Conservation (phyloP, 2,329 filamentous ascomycete genomes). For the Colletotrichum kahawae region DNA sequence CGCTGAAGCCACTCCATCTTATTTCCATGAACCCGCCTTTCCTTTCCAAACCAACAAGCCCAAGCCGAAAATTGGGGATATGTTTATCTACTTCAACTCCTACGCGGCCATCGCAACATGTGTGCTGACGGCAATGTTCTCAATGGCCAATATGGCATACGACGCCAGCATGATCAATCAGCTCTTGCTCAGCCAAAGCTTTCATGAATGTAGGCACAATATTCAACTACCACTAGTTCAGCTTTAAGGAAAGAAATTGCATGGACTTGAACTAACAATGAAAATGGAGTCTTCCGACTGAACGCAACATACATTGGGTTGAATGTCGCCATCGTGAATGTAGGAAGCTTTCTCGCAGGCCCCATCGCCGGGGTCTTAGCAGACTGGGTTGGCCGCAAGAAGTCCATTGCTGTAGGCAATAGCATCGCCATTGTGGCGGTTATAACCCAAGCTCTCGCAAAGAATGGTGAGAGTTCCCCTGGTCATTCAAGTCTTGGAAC, state of each 20-base stretch:
- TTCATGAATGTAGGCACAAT: neutral
- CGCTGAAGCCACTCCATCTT: neutral
- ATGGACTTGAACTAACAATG: neutral
- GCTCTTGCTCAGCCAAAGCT: neutral
- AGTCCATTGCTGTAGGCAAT: neutral
- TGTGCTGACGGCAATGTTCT: neutral
- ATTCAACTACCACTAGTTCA: neutral
- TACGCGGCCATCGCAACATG: neutral
- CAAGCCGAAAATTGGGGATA: neutral
- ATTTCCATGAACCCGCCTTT: neutral
- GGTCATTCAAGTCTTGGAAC: neutral
- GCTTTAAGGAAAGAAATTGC: neutral
- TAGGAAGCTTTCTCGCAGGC: neutral
- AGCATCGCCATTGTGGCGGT: neutral
- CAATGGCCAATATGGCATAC: neutral
- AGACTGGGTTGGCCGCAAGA: neutral
- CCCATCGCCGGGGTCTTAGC: neutral
- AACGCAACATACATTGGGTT: neutral
- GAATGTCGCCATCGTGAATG: neutral
- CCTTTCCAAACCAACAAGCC: neutral
- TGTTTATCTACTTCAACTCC: neutral
- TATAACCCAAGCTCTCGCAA: neutral
- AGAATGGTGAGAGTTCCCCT: neutral
- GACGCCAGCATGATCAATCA: neutral
- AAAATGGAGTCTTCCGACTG: neutral